A percentile compares a stretch with the other conserved stretches of the same genome.
phyloP scores from a whole-genome alignment of 2,329 filamentous ascomycete genomes.

The Chrysosphaeria jannelii region DNA sequence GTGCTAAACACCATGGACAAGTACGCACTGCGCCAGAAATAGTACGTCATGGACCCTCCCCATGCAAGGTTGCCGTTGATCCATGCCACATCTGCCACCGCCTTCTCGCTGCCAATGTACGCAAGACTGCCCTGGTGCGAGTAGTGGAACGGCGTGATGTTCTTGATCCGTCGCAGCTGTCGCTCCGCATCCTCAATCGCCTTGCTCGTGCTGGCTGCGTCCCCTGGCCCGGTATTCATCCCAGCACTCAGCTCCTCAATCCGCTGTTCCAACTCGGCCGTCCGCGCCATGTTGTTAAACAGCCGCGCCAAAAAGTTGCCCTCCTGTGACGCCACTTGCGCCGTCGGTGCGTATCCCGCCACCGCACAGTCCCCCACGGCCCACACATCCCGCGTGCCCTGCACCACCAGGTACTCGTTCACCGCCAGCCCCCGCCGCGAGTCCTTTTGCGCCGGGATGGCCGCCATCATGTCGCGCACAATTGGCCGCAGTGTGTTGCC shows the following conservation, averaged over 20 bases:
- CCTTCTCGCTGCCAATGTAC: constrained; percentile 91
- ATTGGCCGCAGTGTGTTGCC: constrained; percentile 80
- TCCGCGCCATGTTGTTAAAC: constrained; percentile 98
- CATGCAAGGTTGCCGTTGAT: constrained; percentile 87
- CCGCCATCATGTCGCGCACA: constrained; percentile 68
- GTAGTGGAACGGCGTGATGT: constrained; percentile 94
- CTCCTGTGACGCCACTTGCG: constrained; percentile 88
- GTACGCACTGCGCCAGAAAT: constrained; percentile 96
- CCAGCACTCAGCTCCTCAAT: constrained; percentile 35
- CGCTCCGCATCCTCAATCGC: constrained; percentile 73
- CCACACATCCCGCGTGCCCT: constrained; percentile 92
- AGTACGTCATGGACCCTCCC: constrained; percentile 78
- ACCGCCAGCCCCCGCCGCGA: constrained; percentile 84
- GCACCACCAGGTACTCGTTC: constrained; percentile 96
- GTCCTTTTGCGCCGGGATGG: constrained; percentile 83
- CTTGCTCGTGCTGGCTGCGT: constrained; percentile 33
- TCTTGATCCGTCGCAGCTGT: constrained; percentile 65
- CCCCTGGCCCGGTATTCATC: constrained; percentile 29
- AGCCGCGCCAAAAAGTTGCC: constrained; percentile 80
- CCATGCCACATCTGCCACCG: constrained; percentile 91
- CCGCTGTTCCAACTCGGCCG: constrained; percentile 48
- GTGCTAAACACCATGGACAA: constrained; percentile 99
- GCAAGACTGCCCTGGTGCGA: constrained; percentile 89
- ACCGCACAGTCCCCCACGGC: constrained; percentile 92
- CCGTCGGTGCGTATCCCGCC: constrained; percentile 89